phyloP scores from a whole-genome alignment of 2,329 filamentous ascomycete species.

The Exserohilum rostratum region DNA sequence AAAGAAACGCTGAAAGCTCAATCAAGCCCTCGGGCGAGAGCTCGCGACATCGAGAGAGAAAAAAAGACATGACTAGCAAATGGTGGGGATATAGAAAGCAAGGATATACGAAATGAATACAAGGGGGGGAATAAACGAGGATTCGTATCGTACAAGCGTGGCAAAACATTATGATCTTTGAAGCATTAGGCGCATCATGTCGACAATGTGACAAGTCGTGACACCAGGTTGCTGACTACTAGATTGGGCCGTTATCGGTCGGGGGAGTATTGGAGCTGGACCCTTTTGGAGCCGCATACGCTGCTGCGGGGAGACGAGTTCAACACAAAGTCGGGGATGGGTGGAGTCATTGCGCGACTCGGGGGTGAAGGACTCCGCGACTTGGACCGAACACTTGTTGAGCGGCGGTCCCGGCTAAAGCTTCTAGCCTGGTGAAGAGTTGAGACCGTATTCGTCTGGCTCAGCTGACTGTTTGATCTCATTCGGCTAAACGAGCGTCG shows the following conservation, averaged over 20 bases:
- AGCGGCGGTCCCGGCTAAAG: constrained; percentile 29
- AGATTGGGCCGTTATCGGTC: constrained; percentile 22
- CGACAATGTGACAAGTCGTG: background rate
- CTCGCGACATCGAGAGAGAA: constrained; percentile 4
- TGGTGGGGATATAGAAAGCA: too few species aligned
- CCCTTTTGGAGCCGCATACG: constrained; percentile 37
- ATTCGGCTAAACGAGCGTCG: constrained; percentile 46
- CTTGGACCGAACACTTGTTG: constrained; percentile 23
- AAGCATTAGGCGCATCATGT: constrained; percentile 3
- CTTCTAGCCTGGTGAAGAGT: constrained; percentile 33
- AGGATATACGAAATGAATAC: constrained; percentile 1
- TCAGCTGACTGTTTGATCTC: constrained; percentile 41
- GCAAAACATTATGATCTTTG: constrained; percentile 9
- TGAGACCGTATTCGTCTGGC: constrained; percentile 18
- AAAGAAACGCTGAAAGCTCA: constrained; percentile 22
- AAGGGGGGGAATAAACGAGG: background rate
- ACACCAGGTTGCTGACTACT: background rate
- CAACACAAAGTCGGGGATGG: constrained; percentile 53
- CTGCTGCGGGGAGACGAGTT: constrained; percentile 50
- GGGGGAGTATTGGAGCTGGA: constrained; percentile 34
- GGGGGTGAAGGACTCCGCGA: constrained; percentile 45
- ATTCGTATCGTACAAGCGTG: constrained; percentile 17
- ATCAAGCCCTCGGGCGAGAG: constrained; percentile 28
- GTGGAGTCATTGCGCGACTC: constrained; percentile 48
- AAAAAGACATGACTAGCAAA: constrained; percentile 5